A percentile compares a stretch with the other conserved stretches of the same genome.
Evolutionary conservation across 164 flowering plant genomes (phyloP).

Genomic region (Buxus sempervirens): DNA sequence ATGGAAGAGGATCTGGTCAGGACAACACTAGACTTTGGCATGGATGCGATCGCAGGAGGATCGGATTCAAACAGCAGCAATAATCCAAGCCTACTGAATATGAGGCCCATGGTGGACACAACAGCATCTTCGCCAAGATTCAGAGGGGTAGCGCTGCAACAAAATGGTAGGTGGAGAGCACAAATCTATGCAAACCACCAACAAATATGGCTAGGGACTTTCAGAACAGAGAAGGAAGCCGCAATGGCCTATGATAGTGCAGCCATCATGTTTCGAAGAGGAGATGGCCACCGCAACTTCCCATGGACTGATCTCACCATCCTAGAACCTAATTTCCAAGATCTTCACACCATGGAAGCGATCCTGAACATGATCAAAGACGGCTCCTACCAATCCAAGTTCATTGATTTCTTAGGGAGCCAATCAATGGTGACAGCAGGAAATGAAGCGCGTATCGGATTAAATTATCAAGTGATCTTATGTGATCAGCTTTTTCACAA

Average conservation of each 20-base stretch:
- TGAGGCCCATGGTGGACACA: constrained; percentile 1
- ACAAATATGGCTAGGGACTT: constrained; percentile 63
- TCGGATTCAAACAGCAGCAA: constrained; percentile 32
- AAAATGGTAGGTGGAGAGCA: constrained; percentile 63
- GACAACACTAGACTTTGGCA: constrained; percentile 12
- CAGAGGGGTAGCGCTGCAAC: constrained; percentile 56
- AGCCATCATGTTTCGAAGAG: constrained; percentile 38
- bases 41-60: constrained; percentile 8
- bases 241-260: constrained; percentile 70
- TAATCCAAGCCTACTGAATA: constrained; percentile 3
- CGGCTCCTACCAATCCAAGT: constrained; percentile 5
- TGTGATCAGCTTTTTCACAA: constrained; percentile 10
- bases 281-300: constrained; percentile 42
- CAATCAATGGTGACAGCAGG: neutral
- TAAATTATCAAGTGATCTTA: neutral
- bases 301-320: constrained; percentile 27
- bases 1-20: constrained; percentile 22
- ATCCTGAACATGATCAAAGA: constrained; percentile 17
- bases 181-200: constrained; percentile 56
- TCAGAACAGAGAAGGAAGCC: constrained; percentile 42
- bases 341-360: constrained; percentile 23
- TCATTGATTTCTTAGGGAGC: neutral
- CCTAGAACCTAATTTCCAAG: constrained; percentile 42
- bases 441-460: neutral
- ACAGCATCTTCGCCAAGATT: constrained; percentile 8